These are phyloP conservation scores for Aphanomyces stellatus DNA, from an alignment of 352 stramenopile genomes.

Conservation along the genomic window DNA sequence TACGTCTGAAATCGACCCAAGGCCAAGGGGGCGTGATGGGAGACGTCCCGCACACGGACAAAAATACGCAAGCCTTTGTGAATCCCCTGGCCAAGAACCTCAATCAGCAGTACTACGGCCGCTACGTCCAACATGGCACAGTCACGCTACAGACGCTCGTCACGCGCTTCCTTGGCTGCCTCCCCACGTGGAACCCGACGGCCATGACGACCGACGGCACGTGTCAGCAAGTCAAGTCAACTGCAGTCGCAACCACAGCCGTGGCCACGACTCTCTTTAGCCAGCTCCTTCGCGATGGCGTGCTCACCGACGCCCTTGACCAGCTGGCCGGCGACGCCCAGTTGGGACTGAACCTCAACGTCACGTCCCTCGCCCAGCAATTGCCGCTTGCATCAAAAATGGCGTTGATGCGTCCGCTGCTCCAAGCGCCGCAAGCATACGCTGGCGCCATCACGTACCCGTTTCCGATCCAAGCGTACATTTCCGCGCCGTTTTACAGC, in stretches of 20 bases:
- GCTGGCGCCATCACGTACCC: constrained; percentile 39
- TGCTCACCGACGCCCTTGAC: background rate
- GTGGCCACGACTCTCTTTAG: background rate
- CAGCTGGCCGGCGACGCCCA: background rate
- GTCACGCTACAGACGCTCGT: constrained; percentile 55
- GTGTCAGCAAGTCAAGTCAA: constrained; percentile 35
- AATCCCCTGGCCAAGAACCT: background rate
- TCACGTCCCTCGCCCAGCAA: background rate
- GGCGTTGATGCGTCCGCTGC: constrained; percentile 36
- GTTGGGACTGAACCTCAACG: background rate
- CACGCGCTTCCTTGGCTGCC: constrained; percentile 54
- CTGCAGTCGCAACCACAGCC: background rate
- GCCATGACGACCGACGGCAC: constrained; percentile 24
- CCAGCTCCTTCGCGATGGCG: background rate
- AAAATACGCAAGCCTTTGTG: background rate
- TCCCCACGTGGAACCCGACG: constrained; percentile 39
- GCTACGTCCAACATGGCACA: constrained; percentile 19
- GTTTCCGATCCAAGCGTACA: constrained; percentile 43
- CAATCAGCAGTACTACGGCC: background rate
- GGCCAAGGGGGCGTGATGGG: constrained; percentile 26
- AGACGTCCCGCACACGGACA: constrained; percentile 29
- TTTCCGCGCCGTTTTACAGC: constrained; percentile 65
- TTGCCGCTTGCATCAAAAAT: background rate
- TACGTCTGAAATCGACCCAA: constrained; percentile 59
- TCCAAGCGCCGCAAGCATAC: constrained; percentile 50